Evolutionary conservation across 768 basidiomycete genomes (phyloP), one percentile per base, ranked within the genome.

Genomic region (Lactarius trivialis): DNA sequence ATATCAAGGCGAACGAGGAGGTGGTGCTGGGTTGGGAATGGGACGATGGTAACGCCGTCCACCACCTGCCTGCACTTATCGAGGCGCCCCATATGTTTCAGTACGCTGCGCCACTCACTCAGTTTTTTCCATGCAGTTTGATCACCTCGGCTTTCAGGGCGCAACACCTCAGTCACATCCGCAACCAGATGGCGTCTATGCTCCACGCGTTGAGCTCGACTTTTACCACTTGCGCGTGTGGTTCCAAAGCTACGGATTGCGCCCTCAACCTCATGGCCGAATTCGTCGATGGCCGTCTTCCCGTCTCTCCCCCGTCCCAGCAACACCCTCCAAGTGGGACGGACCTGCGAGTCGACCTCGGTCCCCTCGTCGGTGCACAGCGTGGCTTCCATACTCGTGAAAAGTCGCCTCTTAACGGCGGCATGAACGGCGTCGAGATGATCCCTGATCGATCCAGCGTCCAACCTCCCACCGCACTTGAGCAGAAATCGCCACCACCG

Each of bases 11-110:
- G 36, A 80, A 88, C 53, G 93, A 94, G 66, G 95, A 98, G 74
- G 82, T 98, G 21, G 84, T 94, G 0, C 74, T 98, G 0, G 89
- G 89, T 0, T 98, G 95, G 93, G 93, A 97, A 71, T 98, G 95
- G 95, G 94, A 98, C 68, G 95, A 98, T 69, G 85, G 85, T 2
- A 89, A 92, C 70, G 85, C 87, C 0, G 82, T 95, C 0, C 94
- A 96, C 73, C 76, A 79, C 63, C 76, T 93, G 0, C 89, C 84
- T n/a, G 84, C 84, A 8, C 73, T 90, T 55, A 76, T 91, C 60
- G 75, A 84, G 67, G 73, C 79, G 5, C 83, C 85, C 5, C 74
- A 78, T 61, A 68, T 80, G 60, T 85, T 85, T 68, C 77, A 80
- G 86, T 86, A 72, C 74, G 63, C 28, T 28, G 82, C 82, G 45